Evolutionary conservation across 139 green algal genomes (phyloP).

Genomic region (Prasinococcaceae sp.): DNA sequence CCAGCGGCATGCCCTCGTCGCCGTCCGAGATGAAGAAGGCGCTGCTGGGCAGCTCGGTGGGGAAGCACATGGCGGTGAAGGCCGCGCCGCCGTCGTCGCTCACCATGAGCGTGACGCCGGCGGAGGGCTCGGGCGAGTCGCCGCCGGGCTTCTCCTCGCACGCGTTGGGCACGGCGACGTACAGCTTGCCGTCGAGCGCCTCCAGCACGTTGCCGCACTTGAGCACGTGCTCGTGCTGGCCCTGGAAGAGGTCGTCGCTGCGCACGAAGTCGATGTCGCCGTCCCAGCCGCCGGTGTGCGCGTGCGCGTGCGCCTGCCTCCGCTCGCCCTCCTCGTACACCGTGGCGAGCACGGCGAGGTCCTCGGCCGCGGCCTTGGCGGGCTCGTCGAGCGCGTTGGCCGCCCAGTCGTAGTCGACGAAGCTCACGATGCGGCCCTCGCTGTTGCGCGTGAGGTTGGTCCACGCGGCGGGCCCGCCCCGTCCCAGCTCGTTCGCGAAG

Average conservation of each 20-base stretch:
- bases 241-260: slow-evolving; percentile 57
- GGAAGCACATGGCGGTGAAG: slow-evolving; percentile 28
- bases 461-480: slow-evolving; percentile 39
- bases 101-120: slow-evolving; percentile 21
- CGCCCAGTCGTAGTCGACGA: slow-evolving; percentile 91
- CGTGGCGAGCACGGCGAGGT: not conserved
- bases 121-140: not conserved
- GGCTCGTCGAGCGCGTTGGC: slow-evolving; percentile 15
- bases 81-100: slow-evolving; percentile 18
- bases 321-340: not conserved
- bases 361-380: not conserved
- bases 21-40: not conserved
- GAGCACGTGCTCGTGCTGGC: slow-evolving; percentile 36
- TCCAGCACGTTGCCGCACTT: slow-evolving; percentile 88
- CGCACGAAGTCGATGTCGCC: slow-evolving; percentile 70
- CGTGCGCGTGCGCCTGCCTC: not conserved
- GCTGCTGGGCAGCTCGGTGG: slow-evolving; percentile 1
- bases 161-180: slow-evolving; percentile 9
- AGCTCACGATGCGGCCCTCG: slow-evolving; percentile 47
- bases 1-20: not conserved
- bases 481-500: slow-evolving; percentile 34
- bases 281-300: slow-evolving; percentile 56
- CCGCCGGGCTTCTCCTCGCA: slow-evolving; percentile 9
- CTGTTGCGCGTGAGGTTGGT: slow-evolving; percentile 64
- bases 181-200: slow-evolving; percentile 32